phyloP scores from a whole-genome alignment of 1,284 basidiomycete genomes.

The Tilletia setariae region DNA sequence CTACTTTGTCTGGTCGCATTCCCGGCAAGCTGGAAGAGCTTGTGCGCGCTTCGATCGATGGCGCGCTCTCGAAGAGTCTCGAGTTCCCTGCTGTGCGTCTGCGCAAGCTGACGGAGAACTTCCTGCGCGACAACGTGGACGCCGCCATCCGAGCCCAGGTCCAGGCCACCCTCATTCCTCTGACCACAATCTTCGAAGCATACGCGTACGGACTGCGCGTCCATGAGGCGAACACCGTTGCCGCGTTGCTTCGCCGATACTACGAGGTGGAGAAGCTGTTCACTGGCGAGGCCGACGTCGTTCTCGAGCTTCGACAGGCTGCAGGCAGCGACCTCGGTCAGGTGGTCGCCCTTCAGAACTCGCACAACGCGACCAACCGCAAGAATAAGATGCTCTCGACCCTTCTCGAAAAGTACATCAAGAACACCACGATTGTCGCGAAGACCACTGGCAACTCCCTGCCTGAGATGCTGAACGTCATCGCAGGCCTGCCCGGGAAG shows the following conservation, averaged over 20 bases:
- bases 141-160: conserved; percentile 42
- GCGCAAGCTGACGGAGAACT: conserved; percentile 79
- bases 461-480: conserved; percentile 48
- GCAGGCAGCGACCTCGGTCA: conserved; percentile 88
- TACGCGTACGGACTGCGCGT: conserved; percentile 80
- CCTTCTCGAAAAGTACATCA: conserved; percentile 68
- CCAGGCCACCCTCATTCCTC: conserved; percentile 64
- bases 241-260: conserved; percentile 71
- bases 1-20: conserved; percentile 87
- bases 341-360: conserved; percentile 81
- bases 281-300: conserved; percentile 82
- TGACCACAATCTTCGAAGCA: conserved; percentile 75
- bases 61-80: conserved; percentile 68
- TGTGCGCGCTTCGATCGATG: conserved; percentile 75
- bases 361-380: conserved; percentile 89
- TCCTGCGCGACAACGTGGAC: conserved; percentile 72
- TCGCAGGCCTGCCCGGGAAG: conserved; percentile 71
- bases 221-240: conserved; percentile 76
- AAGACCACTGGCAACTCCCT: conserved; percentile 35
- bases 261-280: conserved; percentile 86
- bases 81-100: conserved; percentile 79
- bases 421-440: conserved; percentile 37
- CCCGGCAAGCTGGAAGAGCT: conserved; percentile 72
- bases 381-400: conserved; percentile 84
- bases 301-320: conserved; percentile 84